phyloP scores from a whole-genome alignment of 108 stramenopile species.

The Skeletonema marinoi region DNA sequence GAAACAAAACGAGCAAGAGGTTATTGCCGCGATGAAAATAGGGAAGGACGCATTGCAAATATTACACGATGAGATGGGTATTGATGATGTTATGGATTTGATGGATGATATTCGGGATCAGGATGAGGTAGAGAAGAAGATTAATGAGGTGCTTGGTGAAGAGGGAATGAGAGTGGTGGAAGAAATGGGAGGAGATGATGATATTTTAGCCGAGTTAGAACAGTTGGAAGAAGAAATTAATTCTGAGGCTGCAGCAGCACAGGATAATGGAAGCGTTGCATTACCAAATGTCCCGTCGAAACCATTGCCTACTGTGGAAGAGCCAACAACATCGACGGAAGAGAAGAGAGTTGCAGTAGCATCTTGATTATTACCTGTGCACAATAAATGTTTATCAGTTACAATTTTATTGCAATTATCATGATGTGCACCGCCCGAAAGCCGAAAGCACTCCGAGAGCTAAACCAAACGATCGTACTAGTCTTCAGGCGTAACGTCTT shows the following conservation, averaged over 20 bases:
- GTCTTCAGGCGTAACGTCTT: slow-evolving; percentile 10
- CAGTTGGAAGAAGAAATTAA: slow-evolving; percentile 43
- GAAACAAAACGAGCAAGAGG: slow-evolving; percentile 79
- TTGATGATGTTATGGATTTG: slow-evolving; percentile 89
- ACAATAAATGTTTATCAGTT: not conserved
- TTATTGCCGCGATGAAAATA: slow-evolving; percentile 66
- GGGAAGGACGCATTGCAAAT: slow-evolving; percentile 90
- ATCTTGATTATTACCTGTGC: slow-evolving; percentile 17
- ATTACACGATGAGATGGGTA: slow-evolving; percentile 84
- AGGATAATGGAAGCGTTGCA: slow-evolving; percentile 6
- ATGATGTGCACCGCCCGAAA: no score
- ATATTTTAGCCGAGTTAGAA: slow-evolving; percentile 47
- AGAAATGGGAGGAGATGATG: slow-evolving; percentile 38
- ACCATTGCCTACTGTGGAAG: slow-evolving; percentile 29
- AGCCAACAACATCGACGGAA: not conserved
- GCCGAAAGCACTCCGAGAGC: no score
- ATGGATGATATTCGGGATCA: slow-evolving; percentile 91
- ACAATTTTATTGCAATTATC: not conserved
- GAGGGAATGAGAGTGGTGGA: slow-evolving; percentile 33
- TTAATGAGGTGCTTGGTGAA: slow-evolving; percentile 61
- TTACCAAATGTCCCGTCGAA: slow-evolving; percentile 24
- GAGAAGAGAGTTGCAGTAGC: slow-evolving; percentile 37
- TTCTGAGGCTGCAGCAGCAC: slow-evolving; percentile 11
- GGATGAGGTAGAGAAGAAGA: slow-evolving; percentile 79
- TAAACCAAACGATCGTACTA: no score